These are phyloP conservation scores for Tolypocladium amazonense DNA, from an alignment of 2,329 filamentous ascomycete genomes.

Conservation along the genomic window DNA sequence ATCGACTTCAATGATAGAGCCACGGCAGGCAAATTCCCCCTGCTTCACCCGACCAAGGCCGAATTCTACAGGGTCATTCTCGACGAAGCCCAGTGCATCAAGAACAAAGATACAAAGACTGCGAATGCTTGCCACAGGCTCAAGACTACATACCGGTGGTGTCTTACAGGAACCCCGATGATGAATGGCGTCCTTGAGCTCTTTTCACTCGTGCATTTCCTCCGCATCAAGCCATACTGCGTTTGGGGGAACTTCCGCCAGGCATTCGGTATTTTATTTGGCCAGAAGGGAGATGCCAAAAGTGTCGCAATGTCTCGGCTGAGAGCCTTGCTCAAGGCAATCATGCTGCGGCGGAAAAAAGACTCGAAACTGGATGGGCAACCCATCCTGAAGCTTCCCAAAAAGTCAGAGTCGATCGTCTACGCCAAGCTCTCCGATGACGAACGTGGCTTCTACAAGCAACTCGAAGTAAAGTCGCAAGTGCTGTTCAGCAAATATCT, in stretches of 20 bases:
- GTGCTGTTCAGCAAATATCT: constrained; percentile 70
- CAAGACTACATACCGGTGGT: constrained; percentile 64
- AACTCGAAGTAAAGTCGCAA: constrained; percentile 57
- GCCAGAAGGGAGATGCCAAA: constrained; percentile 35
- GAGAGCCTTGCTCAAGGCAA: constrained; percentile 65
- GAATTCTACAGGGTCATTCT: constrained; percentile 73
- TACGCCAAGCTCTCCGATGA: constrained; percentile 61
- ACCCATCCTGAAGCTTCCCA: constrained; percentile 67
- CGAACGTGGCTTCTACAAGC: constrained; percentile 69
- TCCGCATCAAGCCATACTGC: constrained; percentile 67
- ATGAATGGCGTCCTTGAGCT: constrained; percentile 78
- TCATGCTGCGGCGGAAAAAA: constrained; percentile 77
- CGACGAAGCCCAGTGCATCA: constrained; percentile 77
- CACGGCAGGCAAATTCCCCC: constrained; percentile 31
- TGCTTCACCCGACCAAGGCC: constrained; percentile 49
- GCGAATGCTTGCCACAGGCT: constrained; percentile 59
- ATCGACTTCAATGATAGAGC: constrained; percentile 25
- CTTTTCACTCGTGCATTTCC: constrained; percentile 66
- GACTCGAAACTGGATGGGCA: constrained; percentile 68
- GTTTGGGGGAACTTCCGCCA: constrained; percentile 49
- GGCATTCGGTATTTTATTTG: constrained; percentile 31
- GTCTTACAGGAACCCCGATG: constrained; percentile 74
- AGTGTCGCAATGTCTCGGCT: constrained; percentile 59
- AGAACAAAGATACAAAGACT: constrained; percentile 64
- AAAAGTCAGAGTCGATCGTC: constrained; percentile 66